Evolutionary conservation across 2,329 filamentous ascomycete species (phyloP).

Genomic region (Scedosporium aurantiacum): DNA sequence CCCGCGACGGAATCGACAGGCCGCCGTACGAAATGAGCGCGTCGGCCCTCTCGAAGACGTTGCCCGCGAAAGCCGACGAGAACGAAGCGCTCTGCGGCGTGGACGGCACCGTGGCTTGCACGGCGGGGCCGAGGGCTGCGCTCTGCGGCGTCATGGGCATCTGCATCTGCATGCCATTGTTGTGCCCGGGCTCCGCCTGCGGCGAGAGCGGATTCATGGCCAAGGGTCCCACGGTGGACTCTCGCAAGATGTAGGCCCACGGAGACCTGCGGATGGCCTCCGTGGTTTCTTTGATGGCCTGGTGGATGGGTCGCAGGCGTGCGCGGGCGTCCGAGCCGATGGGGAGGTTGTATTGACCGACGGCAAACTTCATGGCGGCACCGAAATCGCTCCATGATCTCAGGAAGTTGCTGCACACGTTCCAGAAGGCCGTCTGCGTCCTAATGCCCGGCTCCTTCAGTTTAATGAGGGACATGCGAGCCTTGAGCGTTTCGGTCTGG

Average conservation of each 20-base stretch:
- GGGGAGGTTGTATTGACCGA: conserved; percentile 32
- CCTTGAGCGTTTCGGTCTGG: conserved; percentile 62
- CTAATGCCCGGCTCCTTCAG: conserved; percentile 72
- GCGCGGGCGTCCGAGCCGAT: conserved; percentile 58
- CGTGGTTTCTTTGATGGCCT: conserved; percentile 69
- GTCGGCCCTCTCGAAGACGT: conserved; percentile 51
- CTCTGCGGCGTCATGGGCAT: conserved; percentile 81
- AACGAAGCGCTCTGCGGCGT: conserved; percentile 51
- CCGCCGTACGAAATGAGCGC: conserved; percentile 47
- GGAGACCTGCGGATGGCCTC: conserved; percentile 55
- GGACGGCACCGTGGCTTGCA: conserved; percentile 77
- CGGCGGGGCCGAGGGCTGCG: conserved; percentile 78
- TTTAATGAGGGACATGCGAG: conserved; percentile 66
- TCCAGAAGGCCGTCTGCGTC: conserved; percentile 50
- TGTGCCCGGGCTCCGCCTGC: neutral
- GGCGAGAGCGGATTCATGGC: neutral
- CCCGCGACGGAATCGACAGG: conserved; percentile 40
- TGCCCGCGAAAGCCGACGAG: conserved; percentile 40
- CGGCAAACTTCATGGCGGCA: conserved; percentile 43
- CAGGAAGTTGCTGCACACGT: conserved; percentile 65
- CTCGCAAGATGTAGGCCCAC: conserved; percentile 36
- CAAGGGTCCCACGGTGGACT: conserved; percentile 10
- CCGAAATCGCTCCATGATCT: conserved; percentile 59
- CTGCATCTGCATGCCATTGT: conserved; percentile 12
- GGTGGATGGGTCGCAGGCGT: conserved; percentile 70